These are phyloP conservation scores for Stephanodiscus triporus DNA, from an alignment of 108 stramenopile species.

Conservation along the genomic window DNA sequence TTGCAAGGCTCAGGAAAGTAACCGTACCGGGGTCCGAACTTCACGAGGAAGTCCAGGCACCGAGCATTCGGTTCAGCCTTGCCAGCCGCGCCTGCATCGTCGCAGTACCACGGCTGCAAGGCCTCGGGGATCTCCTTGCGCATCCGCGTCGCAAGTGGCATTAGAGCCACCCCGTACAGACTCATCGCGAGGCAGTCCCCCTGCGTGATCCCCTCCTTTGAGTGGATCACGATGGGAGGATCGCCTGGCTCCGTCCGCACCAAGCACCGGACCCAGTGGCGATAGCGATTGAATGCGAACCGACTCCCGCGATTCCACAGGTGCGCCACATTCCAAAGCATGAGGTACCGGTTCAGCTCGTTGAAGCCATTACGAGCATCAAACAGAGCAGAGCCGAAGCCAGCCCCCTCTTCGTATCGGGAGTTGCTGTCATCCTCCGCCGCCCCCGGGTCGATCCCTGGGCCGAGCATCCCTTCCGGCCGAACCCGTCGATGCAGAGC, in stretches of 20 bases:
- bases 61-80: background rate
- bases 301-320: slow-evolving; percentile 4
- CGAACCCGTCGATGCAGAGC: background rate
- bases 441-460: background rate
- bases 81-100: slow-evolving; percentile 36
- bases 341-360: slow-evolving; percentile 6
- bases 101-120: too few species aligned
- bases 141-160: slow-evolving; percentile 22
- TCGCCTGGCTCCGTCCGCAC: background rate
- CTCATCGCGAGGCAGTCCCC: slow-evolving; percentile 41
- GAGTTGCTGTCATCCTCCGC: background rate
- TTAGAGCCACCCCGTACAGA: slow-evolving; percentile 28
- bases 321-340: slow-evolving; percentile 14
- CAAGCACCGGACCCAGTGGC: background rate
- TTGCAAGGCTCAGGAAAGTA: background rate
- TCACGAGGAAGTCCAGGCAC: background rate
- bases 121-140: slow-evolving; percentile 2
- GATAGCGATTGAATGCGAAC: slow-evolving; percentile 14
- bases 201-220: slow-evolving; percentile 31
- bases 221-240: background rate
- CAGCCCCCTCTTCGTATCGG: background rate
- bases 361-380: slow-evolving; percentile 22
- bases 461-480: too few species aligned
- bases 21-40: background rate
- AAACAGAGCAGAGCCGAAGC: slow-evolving; percentile 1